A percentile compares a stretch with the other conserved stretches of the same genome.
These are phyloP conservation scores for Psilocybe tampanensis DNA, from an alignment of 768 basidiomycete genomes.

Conservation along the genomic window DNA sequence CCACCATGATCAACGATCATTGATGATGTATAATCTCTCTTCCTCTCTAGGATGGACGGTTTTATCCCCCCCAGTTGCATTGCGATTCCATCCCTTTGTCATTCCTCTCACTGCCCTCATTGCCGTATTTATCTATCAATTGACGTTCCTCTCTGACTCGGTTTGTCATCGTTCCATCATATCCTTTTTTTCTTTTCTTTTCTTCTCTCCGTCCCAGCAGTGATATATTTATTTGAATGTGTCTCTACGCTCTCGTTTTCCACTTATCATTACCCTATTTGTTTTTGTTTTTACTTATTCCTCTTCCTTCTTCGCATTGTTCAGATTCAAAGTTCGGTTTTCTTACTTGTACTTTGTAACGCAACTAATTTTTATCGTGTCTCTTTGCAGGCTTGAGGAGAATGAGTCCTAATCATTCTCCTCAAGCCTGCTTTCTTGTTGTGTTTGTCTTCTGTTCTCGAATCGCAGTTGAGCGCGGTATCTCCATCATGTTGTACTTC, in stretches of 20 bases:
- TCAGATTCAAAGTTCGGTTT: not conserved
- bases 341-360: constrained; percentile 2
- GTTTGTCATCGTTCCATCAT: not conserved
- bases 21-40: constrained; percentile 6
- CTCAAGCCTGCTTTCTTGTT: not conserved
- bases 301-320: not conserved
- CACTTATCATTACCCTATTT: constrained; percentile 10
- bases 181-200: not conserved
- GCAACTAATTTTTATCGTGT: constrained; percentile 2
- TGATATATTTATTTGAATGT: constrained; percentile 3
- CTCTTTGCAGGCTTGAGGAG: not conserved
- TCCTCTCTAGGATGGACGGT: constrained; percentile 21
- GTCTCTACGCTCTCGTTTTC: not conserved
- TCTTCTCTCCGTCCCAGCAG: not conserved
- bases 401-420: not conserved
- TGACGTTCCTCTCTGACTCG: not conserved
- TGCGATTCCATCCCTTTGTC: constrained; percentile 2
- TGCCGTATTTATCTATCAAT: constrained; percentile 7
- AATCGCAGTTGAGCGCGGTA: not conserved
- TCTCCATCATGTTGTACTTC: not conserved
- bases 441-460: not conserved
- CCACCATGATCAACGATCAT: constrained; percentile 2
- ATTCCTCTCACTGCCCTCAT: not conserved
- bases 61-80: constrained; percentile 8
- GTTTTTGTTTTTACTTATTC: constrained; percentile 7